Percentiles rank a stretch among this genome's conserved stretches.
phyloP scores from a whole-genome alignment of 106 monocot genomes.

The Dendrobium officinale region DNA sequence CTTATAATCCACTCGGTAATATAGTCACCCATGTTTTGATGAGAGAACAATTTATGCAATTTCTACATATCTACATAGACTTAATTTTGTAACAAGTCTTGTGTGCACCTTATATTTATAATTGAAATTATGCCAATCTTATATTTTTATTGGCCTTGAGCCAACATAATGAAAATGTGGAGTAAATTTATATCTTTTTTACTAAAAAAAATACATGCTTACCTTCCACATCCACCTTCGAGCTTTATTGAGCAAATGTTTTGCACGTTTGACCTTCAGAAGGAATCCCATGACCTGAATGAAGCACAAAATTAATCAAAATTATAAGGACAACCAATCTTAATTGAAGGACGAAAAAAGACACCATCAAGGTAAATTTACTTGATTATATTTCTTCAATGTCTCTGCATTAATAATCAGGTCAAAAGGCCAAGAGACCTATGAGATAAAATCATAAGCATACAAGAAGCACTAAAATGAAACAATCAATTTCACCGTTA shows the following conservation, averaged over 20 bases:
- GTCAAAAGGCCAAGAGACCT: constrained; percentile 98
- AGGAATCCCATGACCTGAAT: constrained; percentile 85
- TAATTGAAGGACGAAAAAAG: not conserved
- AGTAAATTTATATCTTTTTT: no score
- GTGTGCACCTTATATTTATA: no score
- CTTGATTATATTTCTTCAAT: constrained; percentile 92
- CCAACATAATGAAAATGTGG: no score
- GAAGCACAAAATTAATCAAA: constrained; percentile 7
- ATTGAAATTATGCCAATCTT: no score
- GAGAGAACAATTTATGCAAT: no score
- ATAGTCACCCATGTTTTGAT: no score
- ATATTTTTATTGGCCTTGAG: no score
- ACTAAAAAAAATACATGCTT: not conserved
- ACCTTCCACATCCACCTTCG: constrained; percentile 99
- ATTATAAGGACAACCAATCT: not conserved
- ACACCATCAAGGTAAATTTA: constrained; percentile 10
- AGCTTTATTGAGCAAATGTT: constrained; percentile 84
- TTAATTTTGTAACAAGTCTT: no score
- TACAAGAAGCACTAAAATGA: not conserved
- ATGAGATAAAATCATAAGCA: constrained; percentile 11
- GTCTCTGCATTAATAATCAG: constrained; percentile 80
- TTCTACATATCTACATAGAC: no score
- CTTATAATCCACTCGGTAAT: no score
- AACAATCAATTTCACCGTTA: not conserved
- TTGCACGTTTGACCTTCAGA: constrained; percentile 87